Conservation (phyloP, 257 asterid genomes). For the Oldenlandia corymbosa region DNA sequence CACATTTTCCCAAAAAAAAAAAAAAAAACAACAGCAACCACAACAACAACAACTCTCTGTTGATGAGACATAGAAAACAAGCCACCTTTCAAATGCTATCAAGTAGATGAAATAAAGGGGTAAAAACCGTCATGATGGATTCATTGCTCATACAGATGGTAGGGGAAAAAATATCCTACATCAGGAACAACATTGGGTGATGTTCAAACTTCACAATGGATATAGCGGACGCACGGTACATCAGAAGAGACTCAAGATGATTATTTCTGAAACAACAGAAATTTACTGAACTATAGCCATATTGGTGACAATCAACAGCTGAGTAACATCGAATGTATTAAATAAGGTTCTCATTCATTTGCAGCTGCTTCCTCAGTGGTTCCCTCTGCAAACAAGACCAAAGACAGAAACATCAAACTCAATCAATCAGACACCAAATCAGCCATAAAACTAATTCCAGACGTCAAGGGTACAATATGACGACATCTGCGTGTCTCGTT, state of each 20-base stretch:
- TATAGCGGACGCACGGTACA: constrained; percentile 20
- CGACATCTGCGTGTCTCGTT: neutral
- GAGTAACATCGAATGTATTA: constrained; percentile 19
- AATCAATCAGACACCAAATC: neutral
- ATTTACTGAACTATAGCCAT: constrained; percentile 24
- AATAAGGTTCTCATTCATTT: constrained; percentile 45
- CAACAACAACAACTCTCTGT: no score
- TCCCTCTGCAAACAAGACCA: constrained; percentile 44
- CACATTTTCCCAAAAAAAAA: no score
- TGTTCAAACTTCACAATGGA: constrained; percentile 7
- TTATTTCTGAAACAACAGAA: constrained; percentile 26
- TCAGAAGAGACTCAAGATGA: constrained; percentile 9
- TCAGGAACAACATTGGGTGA: constrained; percentile 20
- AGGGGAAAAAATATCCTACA: constrained; percentile 28
- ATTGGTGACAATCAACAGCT: constrained; percentile 22
- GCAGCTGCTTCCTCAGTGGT: constrained; percentile 41
- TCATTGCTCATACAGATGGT: constrained; percentile 18
- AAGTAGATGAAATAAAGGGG: neutral
- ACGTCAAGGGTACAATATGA: neutral
- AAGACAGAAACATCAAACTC: no score
- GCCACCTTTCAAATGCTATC: neutral
- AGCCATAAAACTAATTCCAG: neutral
- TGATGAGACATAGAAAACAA: neutral
- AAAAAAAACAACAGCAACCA: no score
- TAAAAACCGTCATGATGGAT: constrained; percentile 2